Evolutionary conservation across 2,329 filamentous ascomycete species (phyloP), one percentile per base, ranked within the genome.

Genomic region (Phaeoacremonium minimum): DNA sequence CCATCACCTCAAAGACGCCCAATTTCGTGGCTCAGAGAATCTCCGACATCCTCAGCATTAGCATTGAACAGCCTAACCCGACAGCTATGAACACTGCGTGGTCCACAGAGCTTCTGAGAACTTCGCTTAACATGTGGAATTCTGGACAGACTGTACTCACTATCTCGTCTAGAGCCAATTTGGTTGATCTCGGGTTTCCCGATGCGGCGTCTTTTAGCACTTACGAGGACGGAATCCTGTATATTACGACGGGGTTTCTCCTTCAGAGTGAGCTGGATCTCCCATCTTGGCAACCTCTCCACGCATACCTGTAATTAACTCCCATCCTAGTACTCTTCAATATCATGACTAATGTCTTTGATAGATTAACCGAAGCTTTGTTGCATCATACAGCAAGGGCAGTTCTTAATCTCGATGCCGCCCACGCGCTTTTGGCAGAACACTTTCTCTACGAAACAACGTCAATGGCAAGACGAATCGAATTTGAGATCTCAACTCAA

Each of bases 341-440:
- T n/a, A n/a, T n/a, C n/a, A n/a, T n/a, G n/a, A n/a, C n/a, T n/a
- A n/a, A n/a, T n/a, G n/a, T n/a, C n/a, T n/a, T n/a, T n/a, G n/a
- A n/a, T n/a, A n/a, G n/a, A n/a, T n/a, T 40, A 15, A 43, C 56
- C 5, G 60, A 62, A 40, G 52, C 51, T 5, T 46, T 61, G n/a
- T 40, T 63, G 4, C 59, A 61, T 38, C 58, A 63, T 35, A 50
- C 51, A 5, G 50, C 56, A 4, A 49, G 56, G 7, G 48, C 51
- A 4, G 45, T 52, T 15, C 42, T 58, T 15, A 40, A 46, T 5
- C 42, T 58, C 7, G 43, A 46, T 6, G 48, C 55, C 16, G 41
- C 43, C 8, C 48, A 56, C 13, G 57, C 58, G 4, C 47, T 56
- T 5, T 48, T 55, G 13, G 51, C 55, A 4, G 58, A 61, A 44